Evolutionary conservation across 2,329 filamentous ascomycete species (phyloP).

Genomic region (Fusarium redolens): DNA sequence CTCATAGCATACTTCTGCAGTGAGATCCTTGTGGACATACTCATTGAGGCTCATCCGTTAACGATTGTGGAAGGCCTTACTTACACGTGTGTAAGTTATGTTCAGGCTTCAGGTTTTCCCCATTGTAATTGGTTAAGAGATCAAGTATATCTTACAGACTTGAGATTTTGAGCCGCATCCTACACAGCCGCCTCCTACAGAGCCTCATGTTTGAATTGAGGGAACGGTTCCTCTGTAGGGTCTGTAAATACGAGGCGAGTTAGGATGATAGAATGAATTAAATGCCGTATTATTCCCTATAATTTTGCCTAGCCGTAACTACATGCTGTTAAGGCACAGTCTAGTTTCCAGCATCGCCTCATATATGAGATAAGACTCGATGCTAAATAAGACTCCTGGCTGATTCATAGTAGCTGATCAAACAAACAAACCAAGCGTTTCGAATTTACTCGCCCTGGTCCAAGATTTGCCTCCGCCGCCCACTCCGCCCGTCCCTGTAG

Average conservation of each 20-base stretch:
- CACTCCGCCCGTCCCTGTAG: too few relatives aligned
- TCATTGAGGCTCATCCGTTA: too few relatives aligned
- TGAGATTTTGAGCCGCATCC: neutral
- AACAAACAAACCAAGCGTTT: neutral
- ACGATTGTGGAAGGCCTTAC: too few relatives aligned
- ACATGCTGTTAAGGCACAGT: conserved; percentile 14
- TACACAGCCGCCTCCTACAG: neutral
- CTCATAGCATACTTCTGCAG: neutral
- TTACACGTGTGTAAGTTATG: too few relatives aligned
- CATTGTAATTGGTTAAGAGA: too few relatives aligned
- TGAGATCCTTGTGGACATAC: neutral
- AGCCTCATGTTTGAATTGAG: neutral
- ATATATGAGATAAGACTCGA: neutral
- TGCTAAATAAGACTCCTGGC: neutral
- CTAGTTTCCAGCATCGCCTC: conserved; percentile 6
- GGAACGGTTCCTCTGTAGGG: neutral
- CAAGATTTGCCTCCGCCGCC: too few relatives aligned
- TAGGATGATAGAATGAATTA: neutral
- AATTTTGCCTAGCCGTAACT: neutral
- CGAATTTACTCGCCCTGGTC: neutral
- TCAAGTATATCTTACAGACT: too few relatives aligned
- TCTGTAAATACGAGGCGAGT: neutral
- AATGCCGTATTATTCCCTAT: neutral
- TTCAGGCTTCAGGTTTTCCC: too few relatives aligned
- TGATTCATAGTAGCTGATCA: neutral